Evolutionary conservation across 176 grass and related monocot species (phyloP).

Genomic region (Rhynchospora tenuis): DNA sequence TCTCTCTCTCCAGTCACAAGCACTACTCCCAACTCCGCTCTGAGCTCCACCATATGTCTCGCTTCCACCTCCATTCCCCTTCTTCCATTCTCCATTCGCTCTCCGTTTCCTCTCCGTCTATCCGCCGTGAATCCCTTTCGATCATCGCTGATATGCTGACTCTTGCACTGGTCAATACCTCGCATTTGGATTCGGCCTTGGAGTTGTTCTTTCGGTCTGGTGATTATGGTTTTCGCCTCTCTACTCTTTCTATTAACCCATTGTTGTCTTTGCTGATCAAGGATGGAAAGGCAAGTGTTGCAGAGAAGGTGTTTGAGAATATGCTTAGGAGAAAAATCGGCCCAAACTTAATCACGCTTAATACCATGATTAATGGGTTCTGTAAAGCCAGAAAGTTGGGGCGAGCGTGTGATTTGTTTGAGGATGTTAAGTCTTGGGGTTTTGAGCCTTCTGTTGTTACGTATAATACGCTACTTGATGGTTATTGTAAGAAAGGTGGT

Average conservation of each 20-base stretch:
- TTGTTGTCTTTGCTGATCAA: conserved; percentile 47
- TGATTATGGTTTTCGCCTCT: conserved; percentile 43
- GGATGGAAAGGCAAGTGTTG: conserved; percentile 33
- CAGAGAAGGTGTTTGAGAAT: conserved; percentile 41
- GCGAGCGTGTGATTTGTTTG: conserved; percentile 48
- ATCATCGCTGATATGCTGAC: conserved; percentile 68
- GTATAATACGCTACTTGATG: conserved; percentile 63
- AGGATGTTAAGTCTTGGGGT: conserved; percentile 75
- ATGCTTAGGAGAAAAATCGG: conserved; percentile 53
- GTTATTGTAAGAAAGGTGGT: conserved; percentile 55
- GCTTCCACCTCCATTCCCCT: conserved; percentile 39
- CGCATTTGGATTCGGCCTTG: conserved; percentile 30
- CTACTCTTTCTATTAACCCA: conserved; percentile 55
- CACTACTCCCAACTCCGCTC: conserved; percentile 54
- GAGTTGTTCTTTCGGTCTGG: conserved; percentile 51
- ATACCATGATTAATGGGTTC: conserved; percentile 68
- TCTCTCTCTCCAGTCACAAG: conserved; percentile 45
- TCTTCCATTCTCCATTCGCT: conserved; percentile 49
- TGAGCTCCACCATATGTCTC: conserved; percentile 54
- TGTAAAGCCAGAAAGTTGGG: conserved; percentile 66
- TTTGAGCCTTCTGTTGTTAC: conserved; percentile 51
- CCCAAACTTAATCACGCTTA: conserved; percentile 64
- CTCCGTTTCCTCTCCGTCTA: conserved; percentile 14
- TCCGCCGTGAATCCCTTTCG: conserved; percentile 32
- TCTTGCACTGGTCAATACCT: conserved; percentile 38